Conservation (phyloP, 352 stramenopile genomes). For the Pythium insidiosum region DNA sequence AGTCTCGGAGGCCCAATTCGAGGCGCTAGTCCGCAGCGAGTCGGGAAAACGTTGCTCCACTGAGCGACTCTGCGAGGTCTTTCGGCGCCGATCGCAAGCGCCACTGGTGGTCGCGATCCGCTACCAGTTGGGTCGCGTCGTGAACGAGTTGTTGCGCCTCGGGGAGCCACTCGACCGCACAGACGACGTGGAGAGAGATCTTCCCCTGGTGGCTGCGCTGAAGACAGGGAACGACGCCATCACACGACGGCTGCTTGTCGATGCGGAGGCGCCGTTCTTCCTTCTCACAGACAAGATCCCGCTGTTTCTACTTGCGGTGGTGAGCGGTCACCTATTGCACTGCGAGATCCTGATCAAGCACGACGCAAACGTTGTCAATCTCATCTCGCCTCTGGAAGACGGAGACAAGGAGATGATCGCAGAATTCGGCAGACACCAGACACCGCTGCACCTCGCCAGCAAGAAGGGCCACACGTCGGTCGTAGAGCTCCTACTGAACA, state of each 20-base stretch:
- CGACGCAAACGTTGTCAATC: slow-evolving; percentile 53
- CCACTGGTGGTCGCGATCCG: slow-evolving; percentile 67
- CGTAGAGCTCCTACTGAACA: slow-evolving; percentile 52
- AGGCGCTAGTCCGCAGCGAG: slow-evolving; percentile 51
- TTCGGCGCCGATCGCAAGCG: slow-evolving; percentile 45
- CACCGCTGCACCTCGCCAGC: slow-evolving; percentile 71
- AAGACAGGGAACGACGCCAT: slow-evolving; percentile 70
- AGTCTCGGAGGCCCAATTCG: slow-evolving; percentile 40
- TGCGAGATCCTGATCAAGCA: slow-evolving; percentile 67
- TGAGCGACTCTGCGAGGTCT: slow-evolving; percentile 47
- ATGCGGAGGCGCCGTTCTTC: slow-evolving; percentile 60
- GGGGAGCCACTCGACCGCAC: slow-evolving; percentile 44
- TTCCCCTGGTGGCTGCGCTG: slow-evolving; percentile 63
- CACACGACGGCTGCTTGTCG: slow-evolving; percentile 60
- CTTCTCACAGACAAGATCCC: slow-evolving; percentile 72
- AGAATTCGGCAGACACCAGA: slow-evolving; percentile 64
- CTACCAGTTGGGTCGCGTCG: slow-evolving; percentile 69
- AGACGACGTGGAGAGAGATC: slow-evolving; percentile 34
- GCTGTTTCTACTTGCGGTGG: slow-evolving; percentile 65
- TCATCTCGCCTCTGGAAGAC: slow-evolving; percentile 72
- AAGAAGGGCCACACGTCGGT: slow-evolving; percentile 53
- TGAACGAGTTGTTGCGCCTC: slow-evolving; percentile 64
- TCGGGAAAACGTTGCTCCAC: slow-evolving; percentile 61
- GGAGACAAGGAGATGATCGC: slow-evolving; percentile 68
- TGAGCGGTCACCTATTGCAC: slow-evolving; percentile 56